These are phyloP conservation scores for Vitis hybrid DNA, from an alignment of 177 flowering plant genomes.

Conservation along the genomic window DNA sequence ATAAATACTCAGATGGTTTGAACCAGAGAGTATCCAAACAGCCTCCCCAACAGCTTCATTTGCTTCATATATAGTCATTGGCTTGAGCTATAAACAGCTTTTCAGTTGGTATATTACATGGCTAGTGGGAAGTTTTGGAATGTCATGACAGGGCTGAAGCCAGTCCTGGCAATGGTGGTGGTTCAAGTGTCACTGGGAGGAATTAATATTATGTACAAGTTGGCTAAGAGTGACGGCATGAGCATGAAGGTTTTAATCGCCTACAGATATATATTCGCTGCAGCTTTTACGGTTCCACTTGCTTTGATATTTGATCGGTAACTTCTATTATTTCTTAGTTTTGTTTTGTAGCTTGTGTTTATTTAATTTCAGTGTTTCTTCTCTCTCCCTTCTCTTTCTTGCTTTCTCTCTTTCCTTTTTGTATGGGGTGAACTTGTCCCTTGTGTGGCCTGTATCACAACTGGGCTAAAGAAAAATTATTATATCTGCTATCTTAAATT, in stretches of 20 bases:
- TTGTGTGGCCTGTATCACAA: too few species aligned
- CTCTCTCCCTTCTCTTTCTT: too few species aligned
- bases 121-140: neutral
- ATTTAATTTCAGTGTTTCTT: too few species aligned
- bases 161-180: constrained; percentile 13
- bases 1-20: too few species aligned
- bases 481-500: too few species aligned
- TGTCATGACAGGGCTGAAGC: constrained; percentile 24
- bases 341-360: neutral
- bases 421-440: too few species aligned
- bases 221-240: constrained; percentile 47
- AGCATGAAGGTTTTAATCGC: constrained; percentile 36
- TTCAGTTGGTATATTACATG: too few species aligned
- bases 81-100: too few species aligned
- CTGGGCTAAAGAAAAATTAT: too few species aligned
- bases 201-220: constrained; percentile 36
- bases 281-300: constrained; percentile 35
- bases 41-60: too few species aligned
- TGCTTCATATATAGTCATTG: too few species aligned
- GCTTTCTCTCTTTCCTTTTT: neutral
- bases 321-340: neutral
- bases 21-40: too few species aligned
- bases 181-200: constrained; percentile 22
- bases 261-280: constrained; percentile 39
- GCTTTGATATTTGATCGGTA: constrained; percentile 50